phyloP scores from a whole-genome alignment of 2,329 filamentous ascomycete genomes.

The Calonectria hawksworthii region DNA sequence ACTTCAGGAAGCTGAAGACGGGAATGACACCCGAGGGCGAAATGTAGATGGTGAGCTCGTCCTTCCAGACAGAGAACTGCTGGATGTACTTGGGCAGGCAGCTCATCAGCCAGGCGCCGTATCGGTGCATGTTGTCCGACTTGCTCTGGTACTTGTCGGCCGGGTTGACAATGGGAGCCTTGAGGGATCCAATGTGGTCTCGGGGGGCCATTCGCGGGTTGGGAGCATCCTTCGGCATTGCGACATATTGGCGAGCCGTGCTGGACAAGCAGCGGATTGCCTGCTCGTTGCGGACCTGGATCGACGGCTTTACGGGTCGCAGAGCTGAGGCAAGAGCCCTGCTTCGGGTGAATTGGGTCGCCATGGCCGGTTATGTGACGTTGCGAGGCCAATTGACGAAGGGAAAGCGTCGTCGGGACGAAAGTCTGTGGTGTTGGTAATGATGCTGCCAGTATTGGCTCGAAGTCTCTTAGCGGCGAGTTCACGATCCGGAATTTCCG shows the following conservation, averaged over 20 bases:
- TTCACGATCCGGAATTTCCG: conserved; percentile 42
- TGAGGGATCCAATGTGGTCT: conserved; percentile 72
- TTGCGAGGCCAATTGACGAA: conserved; percentile 62
- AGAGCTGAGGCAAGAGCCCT: conserved; percentile 69
- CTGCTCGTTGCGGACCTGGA: conserved; percentile 56
- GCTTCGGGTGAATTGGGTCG: conserved; percentile 71
- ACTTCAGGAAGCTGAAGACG: conserved; percentile 93
- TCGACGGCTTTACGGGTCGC: conserved; percentile 63
- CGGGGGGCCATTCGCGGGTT: conserved; percentile 78
- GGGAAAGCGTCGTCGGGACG: conserved; percentile 42
- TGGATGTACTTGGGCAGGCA: conserved; percentile 98
- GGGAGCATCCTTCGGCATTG: conserved; percentile 70
- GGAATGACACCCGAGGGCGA: conserved; percentile 89
- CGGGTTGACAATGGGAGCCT: conserved; percentile 88
- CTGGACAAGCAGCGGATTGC: conserved; percentile 65
- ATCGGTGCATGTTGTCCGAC: conserved; percentile 89
- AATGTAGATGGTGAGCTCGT: conserved; percentile 96
- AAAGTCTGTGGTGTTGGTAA: conserved; percentile 49
- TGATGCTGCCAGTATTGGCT: conserved; percentile 47
- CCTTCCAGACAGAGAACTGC: conserved; percentile 99
- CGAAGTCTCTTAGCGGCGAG: conserved; percentile 41
- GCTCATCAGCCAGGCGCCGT: conserved; percentile 96
- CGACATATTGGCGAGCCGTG: conserved; percentile 64
- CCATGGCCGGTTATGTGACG: conserved; percentile 63
- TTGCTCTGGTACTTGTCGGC: conserved; percentile 93